Evolutionary conservation across 805 yeast genomes (phyloP).

Genomic region (Candida nonsorbophila): DNA sequence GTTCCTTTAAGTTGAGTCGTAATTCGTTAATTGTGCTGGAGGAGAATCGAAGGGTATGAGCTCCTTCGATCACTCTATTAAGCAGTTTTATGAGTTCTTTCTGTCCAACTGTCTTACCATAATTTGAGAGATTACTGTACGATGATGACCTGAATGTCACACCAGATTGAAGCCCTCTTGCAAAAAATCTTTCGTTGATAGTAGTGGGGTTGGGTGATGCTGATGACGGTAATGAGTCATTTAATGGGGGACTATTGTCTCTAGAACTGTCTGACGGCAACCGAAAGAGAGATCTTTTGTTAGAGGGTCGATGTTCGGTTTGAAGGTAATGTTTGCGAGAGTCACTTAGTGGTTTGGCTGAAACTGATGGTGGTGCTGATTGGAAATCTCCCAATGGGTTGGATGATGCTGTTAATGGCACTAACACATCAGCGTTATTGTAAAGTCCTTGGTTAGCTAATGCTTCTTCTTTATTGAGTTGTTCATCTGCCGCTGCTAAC

Average conservation of each 20-base stretch:
- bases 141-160: conserved; percentile 7
- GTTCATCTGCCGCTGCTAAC: conserved; percentile 10
- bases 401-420: too few relatives aligned
- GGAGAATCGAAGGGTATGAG: conserved; percentile 13
- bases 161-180: conserved; percentile 5
- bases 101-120: conserved; percentile 5
- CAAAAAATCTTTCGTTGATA: conserved; percentile 1
- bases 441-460: too few relatives aligned
- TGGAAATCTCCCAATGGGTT: too few relatives aligned
- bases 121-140: conserved; percentile 2
- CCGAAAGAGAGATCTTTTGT: too few relatives aligned
- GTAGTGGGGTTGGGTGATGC: conserved; percentile 8
- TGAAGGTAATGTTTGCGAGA: too few relatives aligned
- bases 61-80: conserved; percentile 14
- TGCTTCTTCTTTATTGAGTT: too few relatives aligned
- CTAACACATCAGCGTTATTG: too few relatives aligned
- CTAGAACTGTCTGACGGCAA: too few relatives aligned
- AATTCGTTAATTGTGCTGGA: conserved; percentile 21
- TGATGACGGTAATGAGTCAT: conserved; percentile 12
- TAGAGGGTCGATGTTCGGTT: too few relatives aligned
- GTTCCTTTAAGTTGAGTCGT: conserved; percentile 13
- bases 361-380: too few relatives aligned
- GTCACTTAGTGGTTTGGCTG: too few relatives aligned
- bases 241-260: conserved; percentile 3
- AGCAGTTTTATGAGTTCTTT: conserved; percentile 8